These are phyloP conservation scores for Piromyces sp. DNA, from an alignment of 192 early-diverging fungal species.

Conservation along the genomic window DNA sequence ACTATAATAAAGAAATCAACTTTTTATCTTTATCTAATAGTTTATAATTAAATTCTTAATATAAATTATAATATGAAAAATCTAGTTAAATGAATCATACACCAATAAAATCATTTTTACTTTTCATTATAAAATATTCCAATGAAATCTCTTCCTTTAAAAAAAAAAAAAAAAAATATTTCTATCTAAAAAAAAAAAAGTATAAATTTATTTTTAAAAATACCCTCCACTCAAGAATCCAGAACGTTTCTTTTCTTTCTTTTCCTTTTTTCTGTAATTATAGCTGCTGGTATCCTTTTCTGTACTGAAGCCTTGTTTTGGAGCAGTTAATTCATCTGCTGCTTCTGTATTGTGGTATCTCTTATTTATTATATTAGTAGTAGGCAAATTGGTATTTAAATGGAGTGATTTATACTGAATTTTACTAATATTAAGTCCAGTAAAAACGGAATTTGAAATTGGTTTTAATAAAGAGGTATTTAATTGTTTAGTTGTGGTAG, in stretches of 20 bases:
- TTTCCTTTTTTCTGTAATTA: not conserved
- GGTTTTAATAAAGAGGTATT: not conserved
- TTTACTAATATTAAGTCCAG: not conserved
- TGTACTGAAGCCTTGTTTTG: not conserved
- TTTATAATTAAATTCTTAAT: too few species aligned
- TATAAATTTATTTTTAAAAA: too few species aligned
- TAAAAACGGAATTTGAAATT: not conserved
- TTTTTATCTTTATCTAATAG: too few species aligned
- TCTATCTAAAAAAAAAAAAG: too few species aligned
- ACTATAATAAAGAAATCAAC: too few species aligned
- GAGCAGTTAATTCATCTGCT: not conserved
- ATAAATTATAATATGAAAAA: too few species aligned
- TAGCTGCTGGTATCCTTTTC: not conserved
- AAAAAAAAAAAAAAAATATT: too few species aligned
- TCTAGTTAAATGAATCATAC: too few species aligned
- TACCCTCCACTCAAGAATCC: not conserved
- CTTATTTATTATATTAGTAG: not conserved
- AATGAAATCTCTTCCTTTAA: too few species aligned
- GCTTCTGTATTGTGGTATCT: not conserved
- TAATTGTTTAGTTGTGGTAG: not conserved
- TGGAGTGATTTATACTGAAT: not conserved
- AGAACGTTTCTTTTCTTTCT: not conserved
- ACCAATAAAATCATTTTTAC: too few species aligned
- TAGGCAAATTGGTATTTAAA: not conserved
- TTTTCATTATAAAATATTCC: too few species aligned